Conservation (phyloP, 768 basidiomycete species). For the Suillus hirtellus region DNA sequence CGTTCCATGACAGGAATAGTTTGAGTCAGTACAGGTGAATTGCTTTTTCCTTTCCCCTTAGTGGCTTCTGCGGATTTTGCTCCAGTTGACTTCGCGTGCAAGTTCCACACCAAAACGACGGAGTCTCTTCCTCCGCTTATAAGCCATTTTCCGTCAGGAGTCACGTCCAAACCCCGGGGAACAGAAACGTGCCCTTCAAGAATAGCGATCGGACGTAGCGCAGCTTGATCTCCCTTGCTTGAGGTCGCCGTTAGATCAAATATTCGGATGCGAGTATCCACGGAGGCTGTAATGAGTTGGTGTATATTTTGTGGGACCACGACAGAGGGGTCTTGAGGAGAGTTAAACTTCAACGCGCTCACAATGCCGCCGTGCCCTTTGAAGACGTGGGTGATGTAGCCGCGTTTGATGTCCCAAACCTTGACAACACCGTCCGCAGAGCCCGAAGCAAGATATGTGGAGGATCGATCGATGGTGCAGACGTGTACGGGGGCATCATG, state of each 20-base stretch:
- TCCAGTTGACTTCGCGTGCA: constrained; percentile 33
- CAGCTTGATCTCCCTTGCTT: constrained; percentile 53
- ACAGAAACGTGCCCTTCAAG: constrained; percentile 96
- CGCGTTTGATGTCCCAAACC: constrained; percentile 89
- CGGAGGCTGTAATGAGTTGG: constrained; percentile 87
- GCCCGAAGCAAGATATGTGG: constrained; percentile 90
- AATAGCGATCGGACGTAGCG: constrained; percentile 70
- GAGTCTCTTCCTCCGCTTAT: constrained; percentile 92
- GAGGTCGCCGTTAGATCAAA: constrained; percentile 80
- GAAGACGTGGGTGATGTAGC: constrained; percentile 92
- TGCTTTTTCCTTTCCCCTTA: constrained; percentile 47
- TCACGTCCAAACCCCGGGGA: constrained; percentile 86
- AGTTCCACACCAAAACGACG: constrained; percentile 91
- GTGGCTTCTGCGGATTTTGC: constrained; percentile 17
- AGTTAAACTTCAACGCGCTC: constrained; percentile 85
- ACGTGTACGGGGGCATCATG: constrained; percentile 96
- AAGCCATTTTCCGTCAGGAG: constrained; percentile 84
- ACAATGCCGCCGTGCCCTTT: constrained; percentile 98
- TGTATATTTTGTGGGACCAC: constrained; percentile 53
- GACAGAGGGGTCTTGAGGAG: constrained; percentile 60
- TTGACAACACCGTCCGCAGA: constrained; percentile 96
- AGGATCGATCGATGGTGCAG: constrained; percentile 80
- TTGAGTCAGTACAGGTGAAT: constrained; percentile 62
- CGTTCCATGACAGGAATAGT: constrained; percentile 85
- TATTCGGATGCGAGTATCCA: constrained; percentile 89